Evolutionary conservation across 352 stramenopile species (phyloP).

Genomic region (Globisporangium paroecandrum): DNA sequence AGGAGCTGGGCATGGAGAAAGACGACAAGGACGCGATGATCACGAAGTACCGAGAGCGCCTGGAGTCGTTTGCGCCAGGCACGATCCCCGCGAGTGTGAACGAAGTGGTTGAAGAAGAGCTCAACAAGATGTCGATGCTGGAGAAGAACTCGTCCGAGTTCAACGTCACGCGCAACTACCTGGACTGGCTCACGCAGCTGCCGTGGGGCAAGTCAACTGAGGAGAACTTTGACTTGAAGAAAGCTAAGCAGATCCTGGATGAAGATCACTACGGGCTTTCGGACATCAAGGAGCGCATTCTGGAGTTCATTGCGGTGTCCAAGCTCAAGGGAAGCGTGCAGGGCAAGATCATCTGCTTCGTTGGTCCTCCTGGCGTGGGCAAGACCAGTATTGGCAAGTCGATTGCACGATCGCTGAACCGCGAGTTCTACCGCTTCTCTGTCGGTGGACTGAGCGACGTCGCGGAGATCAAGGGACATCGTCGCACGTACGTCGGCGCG

Average conservation of each 20-base stretch:
- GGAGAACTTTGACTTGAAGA: conserved; percentile 96
- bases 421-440: conserved; percentile 98
- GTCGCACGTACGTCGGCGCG: conserved; percentile 97
- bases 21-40: conserved; percentile 99
- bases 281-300: conserved; percentile 98
- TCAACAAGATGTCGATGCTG: conserved; percentile 96
- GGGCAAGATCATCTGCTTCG: conserved; percentile 98
- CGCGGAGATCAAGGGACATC: conserved; percentile 98
- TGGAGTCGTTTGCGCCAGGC: conserved; percentile 53
- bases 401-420: conserved; percentile 94
- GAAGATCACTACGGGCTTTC: conserved; percentile 98
- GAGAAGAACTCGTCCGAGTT: conserved; percentile 99
- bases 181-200: conserved; percentile 98
- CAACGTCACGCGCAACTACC: conserved; percentile 97
- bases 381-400: conserved; percentile 96
- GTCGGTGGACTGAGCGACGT: conserved; percentile 97
- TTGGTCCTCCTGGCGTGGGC: conserved; percentile 91
- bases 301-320: conserved; percentile 99
- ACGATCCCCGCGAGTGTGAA: conserved; percentile 79
- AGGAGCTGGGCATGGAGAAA: conserved; percentile 98
- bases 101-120: conserved; percentile 96
- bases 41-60: conserved; percentile 93
- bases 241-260: conserved; percentile 92
- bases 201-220: conserved; percentile 95
- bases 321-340: conserved; percentile 95